These are phyloP conservation scores for Boletus subcaerulescens DNA, from an alignment of 768 basidiomycete genomes.

Conservation along the genomic window DNA sequence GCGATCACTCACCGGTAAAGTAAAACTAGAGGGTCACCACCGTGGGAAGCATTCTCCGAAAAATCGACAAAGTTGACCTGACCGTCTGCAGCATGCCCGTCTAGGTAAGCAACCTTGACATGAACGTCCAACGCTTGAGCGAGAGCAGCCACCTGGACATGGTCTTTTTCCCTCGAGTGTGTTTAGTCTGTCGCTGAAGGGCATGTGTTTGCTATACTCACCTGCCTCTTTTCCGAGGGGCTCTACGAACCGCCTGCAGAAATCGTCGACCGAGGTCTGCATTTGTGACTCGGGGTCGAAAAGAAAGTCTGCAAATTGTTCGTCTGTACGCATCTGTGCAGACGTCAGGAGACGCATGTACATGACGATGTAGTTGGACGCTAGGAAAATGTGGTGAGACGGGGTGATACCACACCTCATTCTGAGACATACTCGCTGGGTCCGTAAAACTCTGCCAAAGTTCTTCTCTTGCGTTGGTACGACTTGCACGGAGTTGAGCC, in stretches of 20 bases:
- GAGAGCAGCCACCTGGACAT: slow-evolving; percentile 79
- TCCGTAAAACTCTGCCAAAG: slow-evolving; percentile 47
- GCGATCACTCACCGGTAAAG: slow-evolving; percentile 63
- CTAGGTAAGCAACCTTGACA: slow-evolving; percentile 77
- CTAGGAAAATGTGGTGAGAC: slow-evolving; percentile 30
- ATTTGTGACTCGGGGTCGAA: slow-evolving; percentile 70
- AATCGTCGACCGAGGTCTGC: slow-evolving; percentile 54
- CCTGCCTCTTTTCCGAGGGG: slow-evolving; percentile 76
- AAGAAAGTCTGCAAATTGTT: slow-evolving; percentile 64
- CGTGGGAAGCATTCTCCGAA: slow-evolving; percentile 41
- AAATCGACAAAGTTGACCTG: slow-evolving; percentile 69
- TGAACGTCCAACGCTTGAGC: slow-evolving; percentile 63
- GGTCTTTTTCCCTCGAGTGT: slow-evolving; percentile 44
- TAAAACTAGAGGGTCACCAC: slow-evolving; percentile 55
- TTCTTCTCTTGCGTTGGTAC: slow-evolving; percentile 33
- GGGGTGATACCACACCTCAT: not conserved
- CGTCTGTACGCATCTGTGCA: slow-evolving; percentile 68
- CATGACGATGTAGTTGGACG: slow-evolving; percentile 71
- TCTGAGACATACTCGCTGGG: slow-evolving; percentile 41
- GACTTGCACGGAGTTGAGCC: slow-evolving; percentile 38
- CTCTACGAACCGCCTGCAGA: slow-evolving; percentile 79
- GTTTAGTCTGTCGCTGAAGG: not conserved
- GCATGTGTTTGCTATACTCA: slow-evolving; percentile 16
- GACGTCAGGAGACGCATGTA: slow-evolving; percentile 83
- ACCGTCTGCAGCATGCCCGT: slow-evolving; percentile 51